Conservation (phyloP, 192 early-diverging fungal species). For the Linnemannia elongata region DNA sequence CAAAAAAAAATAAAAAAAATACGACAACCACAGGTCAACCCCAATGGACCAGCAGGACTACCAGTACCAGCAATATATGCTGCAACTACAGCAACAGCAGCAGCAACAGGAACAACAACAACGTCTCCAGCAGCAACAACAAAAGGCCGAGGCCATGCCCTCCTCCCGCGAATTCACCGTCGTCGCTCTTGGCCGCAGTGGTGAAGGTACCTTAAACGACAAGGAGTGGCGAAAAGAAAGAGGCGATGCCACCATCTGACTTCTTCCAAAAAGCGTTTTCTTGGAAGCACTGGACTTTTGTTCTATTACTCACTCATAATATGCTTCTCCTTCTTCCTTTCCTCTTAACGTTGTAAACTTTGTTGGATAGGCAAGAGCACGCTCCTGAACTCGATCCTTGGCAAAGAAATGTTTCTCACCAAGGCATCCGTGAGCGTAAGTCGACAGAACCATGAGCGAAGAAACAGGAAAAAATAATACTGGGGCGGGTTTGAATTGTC, state of each 20-base stretch:
- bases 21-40: neutral
- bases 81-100: conserved; percentile 19
- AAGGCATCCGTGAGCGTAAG: conserved; percentile 61
- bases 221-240: neutral
- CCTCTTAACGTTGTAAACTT: neutral
- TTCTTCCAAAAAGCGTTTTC: neutral
- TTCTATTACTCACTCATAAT: neutral
- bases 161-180: conserved; percentile 44
- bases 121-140: conserved; percentile 18
- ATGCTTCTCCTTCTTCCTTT: neutral
- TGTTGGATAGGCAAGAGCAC: conserved; percentile 58
- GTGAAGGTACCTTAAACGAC: conserved; percentile 36
- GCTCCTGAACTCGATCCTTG: conserved; percentile 61
- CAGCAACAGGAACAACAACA: conserved; percentile 24
- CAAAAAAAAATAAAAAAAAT: too few relatives aligned
- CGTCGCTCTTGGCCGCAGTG: conserved; percentile 48
- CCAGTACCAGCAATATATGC: conserved; percentile 36
- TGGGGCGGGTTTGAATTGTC: neutral
- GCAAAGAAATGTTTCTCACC: conserved; percentile 54
- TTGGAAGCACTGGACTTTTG: neutral
- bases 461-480: neutral
- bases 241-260: neutral
- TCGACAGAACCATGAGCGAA: neutral
- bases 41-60: conserved; percentile 9
- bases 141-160: conserved; percentile 2